These are phyloP conservation scores for Coleophoma crateriformis DNA, from an alignment of 2,329 filamentous ascomycete species.

Conservation along the genomic window DNA sequence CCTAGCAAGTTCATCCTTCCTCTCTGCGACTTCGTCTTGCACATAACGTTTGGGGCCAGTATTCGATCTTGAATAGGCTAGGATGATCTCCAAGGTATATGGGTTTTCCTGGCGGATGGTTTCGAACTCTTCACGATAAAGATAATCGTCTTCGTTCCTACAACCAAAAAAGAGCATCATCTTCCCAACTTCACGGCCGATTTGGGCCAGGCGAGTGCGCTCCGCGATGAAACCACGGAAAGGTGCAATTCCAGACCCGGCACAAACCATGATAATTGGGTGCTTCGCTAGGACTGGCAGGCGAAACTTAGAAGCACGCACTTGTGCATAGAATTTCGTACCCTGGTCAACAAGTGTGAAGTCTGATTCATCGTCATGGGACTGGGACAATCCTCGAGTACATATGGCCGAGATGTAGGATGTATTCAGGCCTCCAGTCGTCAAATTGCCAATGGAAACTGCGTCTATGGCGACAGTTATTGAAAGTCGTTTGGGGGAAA, in stretches of 20 bases:
- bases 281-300: conserved; percentile 86
- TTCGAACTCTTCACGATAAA: conserved; percentile 73
- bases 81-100: conserved; percentile 17
- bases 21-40: conserved; percentile 28
- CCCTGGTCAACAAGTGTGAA: conserved; percentile 10
- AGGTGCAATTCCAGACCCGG: conserved; percentile 87
- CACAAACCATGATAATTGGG: conserved; percentile 89
- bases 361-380: not conserved
- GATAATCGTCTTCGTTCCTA: conserved; percentile 80
- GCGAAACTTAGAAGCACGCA: conserved; percentile 80
- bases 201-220: conserved; percentile 71
- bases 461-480: conserved; percentile 32
- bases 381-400: not conserved
- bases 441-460: not conserved
- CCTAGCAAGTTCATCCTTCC: conserved; percentile 20
- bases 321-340: conserved; percentile 27
- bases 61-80: conserved; percentile 24
- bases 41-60: conserved; percentile 25
- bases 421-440: not conserved
- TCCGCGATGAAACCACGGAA: conserved; percentile 93
- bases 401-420: not conserved
- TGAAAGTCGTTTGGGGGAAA: conserved; percentile 34
- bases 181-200: conserved; percentile 74
- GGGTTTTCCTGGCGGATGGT: conserved; percentile 14
- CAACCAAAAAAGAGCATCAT: conserved; percentile 92